Evolutionary conservation across 176 grass and related monocot species (phyloP).

Genomic region (Hsuehochloa calcarea): DNA sequence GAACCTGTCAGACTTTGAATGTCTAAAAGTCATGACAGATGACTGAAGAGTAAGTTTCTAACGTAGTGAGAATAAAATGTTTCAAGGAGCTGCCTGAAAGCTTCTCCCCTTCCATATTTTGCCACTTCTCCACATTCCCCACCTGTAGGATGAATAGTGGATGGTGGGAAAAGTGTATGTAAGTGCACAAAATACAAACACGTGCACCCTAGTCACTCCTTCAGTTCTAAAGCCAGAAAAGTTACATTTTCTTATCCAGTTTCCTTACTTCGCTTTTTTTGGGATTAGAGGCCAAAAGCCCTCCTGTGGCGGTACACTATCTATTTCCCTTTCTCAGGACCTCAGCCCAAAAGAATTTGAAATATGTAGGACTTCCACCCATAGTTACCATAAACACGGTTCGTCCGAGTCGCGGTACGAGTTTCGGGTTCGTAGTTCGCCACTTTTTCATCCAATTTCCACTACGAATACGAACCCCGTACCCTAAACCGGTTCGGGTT

Average conservation of each 20-base stretch:
- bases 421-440: too few species aligned
- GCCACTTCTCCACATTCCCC: background rate
- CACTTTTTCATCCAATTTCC: too few species aligned
- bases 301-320: background rate
- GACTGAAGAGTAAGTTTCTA: background rate
- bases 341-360: background rate
- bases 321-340: background rate
- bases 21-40: background rate
- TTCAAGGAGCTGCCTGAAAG: background rate
- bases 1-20: background rate
- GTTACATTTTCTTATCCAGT: background rate
- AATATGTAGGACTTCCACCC: background rate
- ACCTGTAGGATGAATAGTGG: background rate
- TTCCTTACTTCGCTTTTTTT: background rate
- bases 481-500: too few species aligned
- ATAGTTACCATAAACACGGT: too few species aligned
- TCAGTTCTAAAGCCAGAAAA: background rate
- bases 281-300: background rate
- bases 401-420: too few species aligned
- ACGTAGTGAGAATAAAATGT: background rate
- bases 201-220: background rate
- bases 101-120: background rate
- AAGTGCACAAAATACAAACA: background rate
- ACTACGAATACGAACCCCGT: too few species aligned
- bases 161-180: background rate